phyloP scores from a whole-genome alignment of 345 rosid species.

The Populus euphratica region DNA sequence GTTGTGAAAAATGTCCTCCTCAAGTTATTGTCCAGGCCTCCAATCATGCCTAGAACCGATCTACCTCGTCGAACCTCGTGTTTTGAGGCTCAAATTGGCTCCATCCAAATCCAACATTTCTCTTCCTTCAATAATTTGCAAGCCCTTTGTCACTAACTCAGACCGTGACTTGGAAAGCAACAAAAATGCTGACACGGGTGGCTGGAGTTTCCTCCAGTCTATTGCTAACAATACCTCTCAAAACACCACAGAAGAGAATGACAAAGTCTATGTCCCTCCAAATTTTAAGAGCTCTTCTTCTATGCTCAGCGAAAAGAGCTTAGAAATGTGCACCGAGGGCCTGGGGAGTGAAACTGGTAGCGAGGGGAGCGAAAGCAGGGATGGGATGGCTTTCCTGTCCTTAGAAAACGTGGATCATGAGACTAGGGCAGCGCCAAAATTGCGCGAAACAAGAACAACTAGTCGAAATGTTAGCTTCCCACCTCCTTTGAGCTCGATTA shows the following conservation, averaged over 20 bases:
- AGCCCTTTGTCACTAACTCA: background rate
- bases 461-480: constrained; percentile 18
- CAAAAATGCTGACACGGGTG: constrained; percentile 11
- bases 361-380: constrained; percentile 7
- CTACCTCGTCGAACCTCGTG: constrained; percentile 24
- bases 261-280: constrained; percentile 8
- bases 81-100: constrained; percentile 38
- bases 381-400: background rate
- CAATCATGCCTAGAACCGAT: constrained; percentile 50
- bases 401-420: background rate
- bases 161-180: constrained; percentile 11
- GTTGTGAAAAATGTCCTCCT: constrained; percentile 35
- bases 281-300: constrained; percentile 6
- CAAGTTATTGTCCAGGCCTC: constrained; percentile 44
- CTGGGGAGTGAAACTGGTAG: constrained; percentile 26
- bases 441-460: background rate
- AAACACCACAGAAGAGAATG: background rate
- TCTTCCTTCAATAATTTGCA: background rate
- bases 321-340: constrained; percentile 27
- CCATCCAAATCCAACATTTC: constrained; percentile 22
- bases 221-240: background rate
- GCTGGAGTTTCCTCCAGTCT: constrained; percentile 26
- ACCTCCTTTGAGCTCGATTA: constrained; percentile 23
- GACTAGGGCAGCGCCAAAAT: background rate
- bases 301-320: constrained; percentile 14